Percentiles rank a stretch among this genome's conserved stretches.
Conservation (phyloP, 164 flowering plant genomes). For the Umbellularia californica region DNA sequence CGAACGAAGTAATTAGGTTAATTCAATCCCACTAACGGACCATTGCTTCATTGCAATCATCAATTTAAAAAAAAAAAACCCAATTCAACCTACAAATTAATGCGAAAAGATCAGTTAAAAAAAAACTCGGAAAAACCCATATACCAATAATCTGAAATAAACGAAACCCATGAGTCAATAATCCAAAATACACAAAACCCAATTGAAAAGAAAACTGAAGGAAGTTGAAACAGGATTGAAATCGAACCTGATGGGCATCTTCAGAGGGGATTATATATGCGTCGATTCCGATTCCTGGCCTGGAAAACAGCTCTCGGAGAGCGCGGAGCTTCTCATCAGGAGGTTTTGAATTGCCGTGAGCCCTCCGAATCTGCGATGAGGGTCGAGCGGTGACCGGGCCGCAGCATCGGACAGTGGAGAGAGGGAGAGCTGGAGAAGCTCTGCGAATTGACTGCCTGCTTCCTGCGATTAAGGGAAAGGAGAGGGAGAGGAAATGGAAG, state of each 20-base stretch:
- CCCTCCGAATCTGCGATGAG: constrained; percentile 53
- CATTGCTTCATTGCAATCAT: no score
- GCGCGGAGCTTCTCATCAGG: constrained; percentile 71
- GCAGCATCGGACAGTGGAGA: constrained; percentile 31
- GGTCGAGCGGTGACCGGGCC: constrained; percentile 59
- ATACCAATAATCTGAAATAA: no score
- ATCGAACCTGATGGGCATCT: constrained; percentile 88
- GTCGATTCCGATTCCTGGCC: constrained; percentile 70
- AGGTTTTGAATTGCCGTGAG: constrained; percentile 22
- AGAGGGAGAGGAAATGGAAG: constrained; percentile 27
- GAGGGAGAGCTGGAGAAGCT: constrained; percentile 12
- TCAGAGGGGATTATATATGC: constrained; percentile 96
- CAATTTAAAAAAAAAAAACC: no score
- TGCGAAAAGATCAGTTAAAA: no score
- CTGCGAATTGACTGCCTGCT: constrained; percentile 2
- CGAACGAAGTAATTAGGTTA: no score
- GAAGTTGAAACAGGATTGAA: background rate
- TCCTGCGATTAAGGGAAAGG: constrained; percentile 25
- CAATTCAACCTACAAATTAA: no score
- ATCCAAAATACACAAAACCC: no score
- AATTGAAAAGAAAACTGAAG: background rate
- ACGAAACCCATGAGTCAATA: background rate
- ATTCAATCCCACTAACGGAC: no score
- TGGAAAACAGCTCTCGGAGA: constrained; percentile 64
- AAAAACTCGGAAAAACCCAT: no score